phyloP scores from a whole-genome alignment of 495 filamentous ascomycete genomes.

The Entonaema liquescens region DNA sequence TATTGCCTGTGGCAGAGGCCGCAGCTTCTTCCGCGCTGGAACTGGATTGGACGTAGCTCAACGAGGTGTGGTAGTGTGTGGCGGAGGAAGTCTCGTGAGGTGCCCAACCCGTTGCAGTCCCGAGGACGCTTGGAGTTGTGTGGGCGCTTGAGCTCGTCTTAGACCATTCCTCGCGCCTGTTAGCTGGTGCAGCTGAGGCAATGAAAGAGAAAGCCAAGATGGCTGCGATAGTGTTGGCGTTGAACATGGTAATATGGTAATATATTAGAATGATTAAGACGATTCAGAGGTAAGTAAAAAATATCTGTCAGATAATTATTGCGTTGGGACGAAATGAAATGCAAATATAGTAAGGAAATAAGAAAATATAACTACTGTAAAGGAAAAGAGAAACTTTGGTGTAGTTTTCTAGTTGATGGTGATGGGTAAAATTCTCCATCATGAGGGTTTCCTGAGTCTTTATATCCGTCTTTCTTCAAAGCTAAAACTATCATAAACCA shows the following conservation, averaged over 20 bases:
- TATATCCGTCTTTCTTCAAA: conserved; percentile 14
- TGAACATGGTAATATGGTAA: conserved; percentile 25
- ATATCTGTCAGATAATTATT: conserved; percentile 15
- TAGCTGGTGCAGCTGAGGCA: conserved; percentile 30
- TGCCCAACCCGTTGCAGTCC: not conserved
- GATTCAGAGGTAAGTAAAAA: not conserved
- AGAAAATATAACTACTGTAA: conserved; percentile 18
- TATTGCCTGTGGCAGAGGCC: not conserved
- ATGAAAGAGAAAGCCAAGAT: conserved; percentile 41
- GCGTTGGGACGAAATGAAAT: conserved; percentile 23
- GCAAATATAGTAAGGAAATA: conserved; percentile 10
- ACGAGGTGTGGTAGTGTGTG: conserved; percentile 13
- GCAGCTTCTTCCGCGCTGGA: not conserved
- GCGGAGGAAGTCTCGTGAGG: not conserved
- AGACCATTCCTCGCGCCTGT: not conserved
- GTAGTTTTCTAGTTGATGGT: conserved; percentile 17
- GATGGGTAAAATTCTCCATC: not conserved
- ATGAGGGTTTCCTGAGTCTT: conserved; percentile 16
- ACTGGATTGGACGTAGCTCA: conserved; percentile 9
- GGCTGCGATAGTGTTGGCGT: conserved; percentile 28
- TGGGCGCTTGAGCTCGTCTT: not conserved
- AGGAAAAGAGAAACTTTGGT: conserved; percentile 12
- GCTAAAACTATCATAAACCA: not conserved
- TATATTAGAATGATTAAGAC: conserved; percentile 8
- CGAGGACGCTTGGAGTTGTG: not conserved